phyloP scores from a whole-genome alignment of 1,284 basidiomycete genomes.

The Microbotryum scabiosae region DNA sequence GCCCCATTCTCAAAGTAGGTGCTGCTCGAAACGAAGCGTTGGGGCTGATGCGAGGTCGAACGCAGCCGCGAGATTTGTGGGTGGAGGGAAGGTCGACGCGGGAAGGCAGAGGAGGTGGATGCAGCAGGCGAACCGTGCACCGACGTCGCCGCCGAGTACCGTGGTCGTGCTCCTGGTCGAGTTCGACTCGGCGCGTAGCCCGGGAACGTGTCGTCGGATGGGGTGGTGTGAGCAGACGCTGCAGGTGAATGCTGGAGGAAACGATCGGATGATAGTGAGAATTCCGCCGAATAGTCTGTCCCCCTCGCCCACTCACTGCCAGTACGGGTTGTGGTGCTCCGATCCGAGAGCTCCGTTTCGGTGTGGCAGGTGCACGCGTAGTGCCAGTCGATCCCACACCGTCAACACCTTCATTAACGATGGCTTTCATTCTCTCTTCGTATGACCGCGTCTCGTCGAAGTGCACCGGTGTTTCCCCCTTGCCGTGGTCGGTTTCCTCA shows the following conservation, averaged over 20 bases:
- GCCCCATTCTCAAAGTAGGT: conserved; percentile 5
- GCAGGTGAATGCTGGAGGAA: conserved; percentile 6
- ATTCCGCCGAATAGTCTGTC: no score
- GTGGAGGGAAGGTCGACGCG: conserved; percentile 29
- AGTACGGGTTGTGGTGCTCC: no score
- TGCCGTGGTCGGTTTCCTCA: background rate
- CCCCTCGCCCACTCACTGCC: no score
- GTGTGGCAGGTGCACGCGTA: no score
- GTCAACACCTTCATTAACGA: no score
- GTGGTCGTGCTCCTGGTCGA: conserved; percentile 12
- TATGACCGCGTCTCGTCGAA: no score
- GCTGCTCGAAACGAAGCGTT: conserved; percentile 26
- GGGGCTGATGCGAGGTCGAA: conserved; percentile 24
- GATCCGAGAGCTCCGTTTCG: no score
- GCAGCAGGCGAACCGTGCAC: background rate
- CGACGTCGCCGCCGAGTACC: conserved; percentile 21
- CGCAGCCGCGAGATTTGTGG: conserved; percentile 31
- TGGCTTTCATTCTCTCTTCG: no score
- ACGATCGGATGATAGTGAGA: background rate
- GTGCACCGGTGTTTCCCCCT: background rate
- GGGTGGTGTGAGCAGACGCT: conserved; percentile 3
- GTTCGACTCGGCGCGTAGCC: background rate
- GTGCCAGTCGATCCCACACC: no score
- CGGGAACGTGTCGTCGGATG: conserved; percentile 16
- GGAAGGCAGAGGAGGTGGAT: conserved; percentile 16